Evolutionary conservation across 495 filamentous ascomycete species (phyloP).

Genomic region (Bacidia rubella): DNA sequence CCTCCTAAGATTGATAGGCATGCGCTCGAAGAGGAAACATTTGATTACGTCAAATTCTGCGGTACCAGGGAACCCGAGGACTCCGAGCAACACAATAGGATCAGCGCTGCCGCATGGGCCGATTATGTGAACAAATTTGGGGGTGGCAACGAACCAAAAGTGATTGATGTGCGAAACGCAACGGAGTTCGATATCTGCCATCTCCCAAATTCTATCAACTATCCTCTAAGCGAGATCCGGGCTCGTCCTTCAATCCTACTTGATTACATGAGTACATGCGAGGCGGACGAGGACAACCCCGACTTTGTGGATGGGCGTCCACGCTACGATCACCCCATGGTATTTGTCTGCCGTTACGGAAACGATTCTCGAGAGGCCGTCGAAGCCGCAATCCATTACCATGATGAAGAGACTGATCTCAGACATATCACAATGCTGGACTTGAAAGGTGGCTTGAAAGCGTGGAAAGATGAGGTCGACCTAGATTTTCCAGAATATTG

Average conservation of each 20-base stretch:
- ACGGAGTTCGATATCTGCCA: constrained; percentile 75
- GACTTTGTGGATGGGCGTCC: too few species aligned
- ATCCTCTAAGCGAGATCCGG: constrained; percentile 54
- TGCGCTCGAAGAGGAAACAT: constrained; percentile 45
- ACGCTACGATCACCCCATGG: background rate
- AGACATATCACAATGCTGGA: constrained; percentile 48
- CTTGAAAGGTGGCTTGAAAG: constrained; percentile 64
- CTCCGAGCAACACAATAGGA: constrained; percentile 42
- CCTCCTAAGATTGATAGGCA: constrained; percentile 45
- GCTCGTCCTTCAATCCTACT: constrained; percentile 2
- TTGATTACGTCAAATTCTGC: constrained; percentile 74
- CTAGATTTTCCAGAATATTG: constrained; percentile 53
- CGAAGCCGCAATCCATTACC: constrained; percentile 22
- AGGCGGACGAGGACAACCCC: too few species aligned
- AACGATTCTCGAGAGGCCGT: constrained; percentile 81
- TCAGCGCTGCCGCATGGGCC: constrained; percentile 44
- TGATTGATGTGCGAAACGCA: constrained; percentile 74
- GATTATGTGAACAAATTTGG: constrained; percentile 2
- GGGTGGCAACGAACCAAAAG: constrained; percentile 29
- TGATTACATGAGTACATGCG: background rate
- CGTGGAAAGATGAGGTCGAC: constrained; percentile 77
- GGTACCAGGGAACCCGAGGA: constrained; percentile 37
- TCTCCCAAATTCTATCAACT: constrained; percentile 59
- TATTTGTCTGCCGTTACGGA: constrained; percentile 68
- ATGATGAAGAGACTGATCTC: background rate